A percentile compares a stretch with the other conserved stretches of the same genome.
Conservation (phyloP, 345 rosid species). For the Salix caprea region DNA sequence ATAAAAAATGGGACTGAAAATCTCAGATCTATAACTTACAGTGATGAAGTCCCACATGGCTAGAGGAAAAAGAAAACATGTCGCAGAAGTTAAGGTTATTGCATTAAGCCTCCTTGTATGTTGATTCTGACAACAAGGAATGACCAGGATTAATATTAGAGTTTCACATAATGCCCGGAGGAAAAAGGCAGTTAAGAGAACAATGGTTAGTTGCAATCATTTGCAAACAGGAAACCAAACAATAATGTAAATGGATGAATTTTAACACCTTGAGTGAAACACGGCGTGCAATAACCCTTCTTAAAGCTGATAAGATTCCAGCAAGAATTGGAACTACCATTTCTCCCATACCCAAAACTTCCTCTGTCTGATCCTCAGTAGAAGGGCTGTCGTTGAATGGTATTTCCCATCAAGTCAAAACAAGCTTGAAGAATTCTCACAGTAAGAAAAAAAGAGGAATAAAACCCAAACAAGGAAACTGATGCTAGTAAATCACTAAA, state of each 20-base stretch:
- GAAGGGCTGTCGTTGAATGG: constrained; percentile 52
- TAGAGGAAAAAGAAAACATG: constrained; percentile 87
- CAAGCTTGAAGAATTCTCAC: too few species aligned
- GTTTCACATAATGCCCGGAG: too few species aligned
- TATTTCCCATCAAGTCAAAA: constrained; percentile 52
- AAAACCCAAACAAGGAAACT: too few species aligned
- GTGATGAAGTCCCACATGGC: constrained; percentile 96
- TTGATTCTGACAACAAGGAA: constrained; percentile 54
- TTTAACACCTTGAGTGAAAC: constrained; percentile 79
- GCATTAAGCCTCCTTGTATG: constrained; percentile 87
- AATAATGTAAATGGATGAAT: background rate
- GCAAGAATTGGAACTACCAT: background rate
- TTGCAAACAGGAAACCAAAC: constrained; percentile 6
- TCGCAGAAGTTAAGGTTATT: constrained; percentile 74
- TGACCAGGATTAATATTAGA: background rate
- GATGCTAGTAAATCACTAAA: too few species aligned
- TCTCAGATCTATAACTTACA: constrained; percentile 43
- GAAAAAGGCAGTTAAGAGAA: background rate
- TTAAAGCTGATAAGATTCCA: constrained; percentile 70
- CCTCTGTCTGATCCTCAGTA: constrained; percentile 14
- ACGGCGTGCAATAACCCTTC: constrained; percentile 91
- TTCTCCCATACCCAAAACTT: too few species aligned
- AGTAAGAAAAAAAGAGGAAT: too few species aligned
- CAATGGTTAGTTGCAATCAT: background rate
- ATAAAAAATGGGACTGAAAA: background rate